Base-by-base conservation (phyloP, 2,329 filamentous ascomycete species). In the Nothomitra cinnamomea region DNA sequence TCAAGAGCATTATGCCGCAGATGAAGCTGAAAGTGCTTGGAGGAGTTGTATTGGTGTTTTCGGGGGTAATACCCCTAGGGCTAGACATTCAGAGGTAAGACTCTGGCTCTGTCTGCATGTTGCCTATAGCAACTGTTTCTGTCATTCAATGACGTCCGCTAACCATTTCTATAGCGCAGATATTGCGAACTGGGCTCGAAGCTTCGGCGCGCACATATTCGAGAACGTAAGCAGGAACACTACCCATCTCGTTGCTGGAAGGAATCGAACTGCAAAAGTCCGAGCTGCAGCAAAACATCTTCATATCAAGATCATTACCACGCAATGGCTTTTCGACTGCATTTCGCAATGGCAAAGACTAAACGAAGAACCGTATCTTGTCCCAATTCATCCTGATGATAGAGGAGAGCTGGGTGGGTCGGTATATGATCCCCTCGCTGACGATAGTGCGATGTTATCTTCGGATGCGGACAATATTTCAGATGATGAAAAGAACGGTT, bases 231-330 rank as follows among this genome's bases (percentile, higher is more conserved):
- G 64, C 36, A 62, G 64, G 21, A 66, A 63, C 51, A 74, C 72
- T 2, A 76, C 73, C 1, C 73, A 76, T 57, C 64, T 76, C 8
- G 68, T 76, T 49, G 73, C 73, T 22, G 72, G 71, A 1, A 68
- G 72, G 22, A 84, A 84, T 32, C 81, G 89, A 21, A 96, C 92
- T 0, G 83, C 87, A 53, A 98, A 98, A 68, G 87, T 96, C 43
- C 83, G 86, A 49, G 83, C 89, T 66, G 92, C 92, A 0, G 82
- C 85, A 13, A 80, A 82, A 58, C 84, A 87, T 54, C 74, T 83
- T 0, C 79, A 80, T 52, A 85, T 96, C 66, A 89, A 88, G 65
- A 94, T 98, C 55, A 92, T 98, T 49, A 88, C 83, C 60, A 85
- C 88, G 53, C 80, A 87, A 61, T 98, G 92, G 92, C 79, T 98